Percentiles rank a stretch among this genome's conserved stretches.
Conservation (phyloP, 106 monocot species). For the Platanthera zijinensis region DNA sequence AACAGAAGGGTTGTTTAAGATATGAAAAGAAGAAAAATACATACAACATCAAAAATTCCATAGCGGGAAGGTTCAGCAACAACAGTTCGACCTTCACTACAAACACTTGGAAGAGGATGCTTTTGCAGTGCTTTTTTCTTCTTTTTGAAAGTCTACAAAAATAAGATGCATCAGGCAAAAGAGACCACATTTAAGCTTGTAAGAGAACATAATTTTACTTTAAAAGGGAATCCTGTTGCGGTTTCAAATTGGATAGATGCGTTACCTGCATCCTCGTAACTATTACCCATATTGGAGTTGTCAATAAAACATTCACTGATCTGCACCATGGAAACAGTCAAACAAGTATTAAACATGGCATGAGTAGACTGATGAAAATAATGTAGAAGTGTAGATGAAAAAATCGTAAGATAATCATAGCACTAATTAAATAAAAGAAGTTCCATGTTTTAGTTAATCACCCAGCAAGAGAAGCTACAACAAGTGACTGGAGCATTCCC, state of each 20-base stretch:
- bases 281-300: conserved; percentile 94
- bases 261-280: conserved; percentile 93
- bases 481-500: conserved; percentile 77
- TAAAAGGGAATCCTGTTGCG: not conserved
- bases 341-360: not conserved
- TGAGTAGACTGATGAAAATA: not conserved
- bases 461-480: conserved; percentile 83
- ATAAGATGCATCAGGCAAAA: not conserved
- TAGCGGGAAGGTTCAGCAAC: conserved; percentile 36
- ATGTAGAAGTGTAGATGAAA: not conserved
- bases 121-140: conserved; percentile 12
- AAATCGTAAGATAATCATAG: not conserved
- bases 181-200: not conserved
- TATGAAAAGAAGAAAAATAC: conserved; percentile 6
- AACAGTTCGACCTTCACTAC: conserved; percentile 19
- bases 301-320: conserved; percentile 90
- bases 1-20: not conserved
- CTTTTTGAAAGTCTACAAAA: conserved; percentile 65
- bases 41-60: conserved; percentile 60
- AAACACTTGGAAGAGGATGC: conserved; percentile 11
- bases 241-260: not conserved
- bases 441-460: conserved; percentile 19
- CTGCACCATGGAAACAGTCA: conserved; percentile 32
- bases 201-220: not conserved
- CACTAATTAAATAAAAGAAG: conserved; percentile 2